phyloP scores from a whole-genome alignment of 140 eudicot species.

The Flaveria floridana region DNA sequence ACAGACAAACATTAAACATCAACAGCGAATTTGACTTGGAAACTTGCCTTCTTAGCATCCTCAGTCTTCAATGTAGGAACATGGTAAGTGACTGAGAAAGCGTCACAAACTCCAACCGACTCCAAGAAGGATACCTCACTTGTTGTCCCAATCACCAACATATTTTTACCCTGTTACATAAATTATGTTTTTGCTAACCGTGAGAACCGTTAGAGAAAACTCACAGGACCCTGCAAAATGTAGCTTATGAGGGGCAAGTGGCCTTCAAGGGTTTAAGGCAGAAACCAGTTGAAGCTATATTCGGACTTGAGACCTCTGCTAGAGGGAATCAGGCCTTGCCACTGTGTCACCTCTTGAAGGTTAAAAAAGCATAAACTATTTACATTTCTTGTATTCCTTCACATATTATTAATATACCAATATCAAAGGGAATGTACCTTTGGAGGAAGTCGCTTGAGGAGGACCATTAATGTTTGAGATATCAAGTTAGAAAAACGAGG shows the following conservation, averaged over 20 bases:
- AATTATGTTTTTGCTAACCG: too few species aligned
- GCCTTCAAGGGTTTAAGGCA: too few species aligned
- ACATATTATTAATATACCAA: too few species aligned
- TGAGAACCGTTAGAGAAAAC: too few species aligned
- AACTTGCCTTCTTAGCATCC: constrained; percentile 75
- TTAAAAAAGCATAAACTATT: too few species aligned
- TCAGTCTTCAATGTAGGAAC: constrained; percentile 81
- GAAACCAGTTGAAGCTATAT: too few species aligned
- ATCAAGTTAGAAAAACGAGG: constrained; percentile 97
- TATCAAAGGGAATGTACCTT: constrained; percentile 47
- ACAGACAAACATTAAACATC: not conserved
- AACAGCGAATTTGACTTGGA: not conserved
- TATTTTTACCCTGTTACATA: constrained; percentile 92
- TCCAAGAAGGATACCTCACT: constrained; percentile 86
- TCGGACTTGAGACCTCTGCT: too few species aligned
- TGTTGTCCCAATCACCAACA: constrained; percentile 93
- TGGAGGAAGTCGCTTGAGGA: constrained; percentile 94
- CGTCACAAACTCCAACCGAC: constrained; percentile 77
- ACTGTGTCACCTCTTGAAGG: not conserved
- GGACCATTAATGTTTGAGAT: constrained; percentile 94
- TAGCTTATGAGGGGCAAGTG: too few species aligned
- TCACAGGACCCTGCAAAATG: too few species aligned
- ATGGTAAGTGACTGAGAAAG: constrained; percentile 87
- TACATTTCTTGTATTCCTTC: too few species aligned
- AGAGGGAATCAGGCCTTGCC: too few species aligned